These are phyloP conservation scores for Russula sp. DNA, from an alignment of 768 basidiomycete genomes.

Conservation along the genomic window DNA sequence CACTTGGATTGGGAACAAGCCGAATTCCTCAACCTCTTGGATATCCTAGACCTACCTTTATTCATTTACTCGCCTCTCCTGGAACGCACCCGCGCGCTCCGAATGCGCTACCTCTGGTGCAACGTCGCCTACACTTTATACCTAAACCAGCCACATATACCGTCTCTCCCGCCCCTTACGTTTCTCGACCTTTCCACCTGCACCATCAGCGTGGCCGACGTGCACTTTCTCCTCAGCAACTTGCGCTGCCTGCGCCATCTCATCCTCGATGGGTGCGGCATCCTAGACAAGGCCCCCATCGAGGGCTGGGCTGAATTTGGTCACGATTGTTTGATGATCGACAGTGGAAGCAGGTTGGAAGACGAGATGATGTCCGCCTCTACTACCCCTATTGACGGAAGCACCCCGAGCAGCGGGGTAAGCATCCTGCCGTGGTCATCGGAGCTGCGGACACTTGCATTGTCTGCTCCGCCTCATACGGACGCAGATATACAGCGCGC, in stretches of 20 bases:
- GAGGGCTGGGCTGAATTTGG: slow-evolving; percentile 60
- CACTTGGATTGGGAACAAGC: no score
- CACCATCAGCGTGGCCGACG: slow-evolving; percentile 43
- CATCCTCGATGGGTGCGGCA: slow-evolving; percentile 61
- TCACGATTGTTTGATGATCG: slow-evolving; percentile 32
- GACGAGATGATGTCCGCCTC: no score
- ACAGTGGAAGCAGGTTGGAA: not conserved
- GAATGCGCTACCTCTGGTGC: slow-evolving; percentile 68
- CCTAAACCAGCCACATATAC: no score
- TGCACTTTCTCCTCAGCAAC: slow-evolving; percentile 46
- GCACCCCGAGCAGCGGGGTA: not conserved
- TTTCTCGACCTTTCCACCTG: slow-evolving; percentile 77
- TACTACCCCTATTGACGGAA: not conserved
- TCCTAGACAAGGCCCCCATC: slow-evolving; percentile 41
- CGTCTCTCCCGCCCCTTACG: slow-evolving; percentile 41
- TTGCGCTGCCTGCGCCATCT: slow-evolving; percentile 53
- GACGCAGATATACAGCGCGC: slow-evolving; percentile 31
- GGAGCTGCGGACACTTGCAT: slow-evolving; percentile 40
- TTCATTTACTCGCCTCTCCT: slow-evolving; percentile 41
- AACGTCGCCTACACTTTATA: slow-evolving; percentile 36
- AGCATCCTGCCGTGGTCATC: slow-evolving; percentile 53
- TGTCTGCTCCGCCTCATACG: slow-evolving; percentile 29
- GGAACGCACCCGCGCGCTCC: slow-evolving; percentile 43
- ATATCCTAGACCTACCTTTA: slow-evolving; percentile 47
- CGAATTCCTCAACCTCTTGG: slow-evolving; percentile 47